Evolutionary conservation across 257 asterid species (phyloP), one percentile per base, ranked within the genome.

Genomic region (Solanum corneliomulleri): DNA sequence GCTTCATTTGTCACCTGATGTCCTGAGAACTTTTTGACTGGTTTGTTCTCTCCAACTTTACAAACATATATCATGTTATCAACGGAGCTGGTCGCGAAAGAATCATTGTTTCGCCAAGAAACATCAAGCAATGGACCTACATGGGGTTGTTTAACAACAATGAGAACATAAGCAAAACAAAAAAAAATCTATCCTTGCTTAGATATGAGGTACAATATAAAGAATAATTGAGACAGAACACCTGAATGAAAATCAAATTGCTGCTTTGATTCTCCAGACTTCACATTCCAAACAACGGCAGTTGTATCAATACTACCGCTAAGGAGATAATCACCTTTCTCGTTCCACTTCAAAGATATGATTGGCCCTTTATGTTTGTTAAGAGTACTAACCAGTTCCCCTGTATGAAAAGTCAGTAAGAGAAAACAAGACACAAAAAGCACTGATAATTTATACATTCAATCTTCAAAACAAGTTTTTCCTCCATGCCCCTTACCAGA

Each of bases 251-350:
- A 94, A 91, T 95, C 98, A 64, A 95, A 47, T 47, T 47, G 99
- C 84, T 97, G 98, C 85, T 91, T 97, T 91, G 96, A 95, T 87
- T 95, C 98, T 21, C 95, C 98, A 11, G 94, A 89, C 93, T 94
- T 94, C 74, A 93, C 95, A 90, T 95, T 98, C 99, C 99, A 97
- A 82, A 94, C 98, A 87, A 97, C 93, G 41, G 97, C 98, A 91
- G 98, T 95, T 93, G 91, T 94, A 89, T 97, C 99, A 83, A 94
- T 95, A 88, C 98, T 95, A 86, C 99, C 98, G 86, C 98, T 97
- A 60, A 97, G 97, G 91, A 97, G 94, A 89, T 88, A 97, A 91
- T 95, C 98, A 45, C 99, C 99, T 89, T 94, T 94, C 93, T 95
- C 94, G 93, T 95, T 97, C 99, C 98, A 97, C 94, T 95, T 97